Evolutionary conservation across 305 asterid genomes (phyloP).

Genomic region (Solanum hybrid): DNA sequence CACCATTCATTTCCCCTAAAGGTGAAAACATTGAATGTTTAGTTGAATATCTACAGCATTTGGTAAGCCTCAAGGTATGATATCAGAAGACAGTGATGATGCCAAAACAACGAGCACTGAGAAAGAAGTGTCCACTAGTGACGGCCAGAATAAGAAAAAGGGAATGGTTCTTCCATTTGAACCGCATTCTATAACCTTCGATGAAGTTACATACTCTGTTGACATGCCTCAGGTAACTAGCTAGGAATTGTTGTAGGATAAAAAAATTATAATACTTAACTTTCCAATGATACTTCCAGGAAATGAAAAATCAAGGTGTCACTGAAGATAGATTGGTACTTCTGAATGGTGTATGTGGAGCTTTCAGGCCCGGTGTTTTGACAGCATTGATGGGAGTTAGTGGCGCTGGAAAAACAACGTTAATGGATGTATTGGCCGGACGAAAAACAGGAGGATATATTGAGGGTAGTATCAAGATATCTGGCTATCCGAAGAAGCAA

Average conservation of each 20-base stretch:
- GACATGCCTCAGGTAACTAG: slow-evolving; percentile 22
- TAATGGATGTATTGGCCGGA: slow-evolving; percentile 24
- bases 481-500: slow-evolving; percentile 23
- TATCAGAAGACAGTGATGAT: slow-evolving; percentile 22
- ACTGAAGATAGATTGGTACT: slow-evolving; percentile 18
- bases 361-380: slow-evolving; percentile 16
- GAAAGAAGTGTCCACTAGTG: background rate
- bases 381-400: slow-evolving; percentile 18
- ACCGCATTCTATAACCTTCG: slow-evolving; percentile 22
- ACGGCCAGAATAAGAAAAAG: slow-evolving; percentile 2
- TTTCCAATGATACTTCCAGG: slow-evolving; percentile 9
- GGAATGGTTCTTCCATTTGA: slow-evolving; percentile 30
- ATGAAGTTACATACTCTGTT: background rate
- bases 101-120: slow-evolving; percentile 2
- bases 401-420: slow-evolving; percentile 26
- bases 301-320: slow-evolving; percentile 19
- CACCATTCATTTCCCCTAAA: background rate
- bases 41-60: slow-evolving; percentile 7
- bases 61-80: slow-evolving; percentile 52
- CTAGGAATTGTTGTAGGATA: background rate
- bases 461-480: slow-evolving; percentile 16
- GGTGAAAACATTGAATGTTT: background rate
- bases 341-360: slow-evolving; percentile 18
- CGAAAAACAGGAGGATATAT: slow-evolving; percentile 26
- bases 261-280: background rate